A percentile compares a stretch with the other conserved stretches of the same genome.
Evolutionary conservation across 2,329 filamentous ascomycete species (phyloP).

Genomic region (Amauroascus niger): DNA sequence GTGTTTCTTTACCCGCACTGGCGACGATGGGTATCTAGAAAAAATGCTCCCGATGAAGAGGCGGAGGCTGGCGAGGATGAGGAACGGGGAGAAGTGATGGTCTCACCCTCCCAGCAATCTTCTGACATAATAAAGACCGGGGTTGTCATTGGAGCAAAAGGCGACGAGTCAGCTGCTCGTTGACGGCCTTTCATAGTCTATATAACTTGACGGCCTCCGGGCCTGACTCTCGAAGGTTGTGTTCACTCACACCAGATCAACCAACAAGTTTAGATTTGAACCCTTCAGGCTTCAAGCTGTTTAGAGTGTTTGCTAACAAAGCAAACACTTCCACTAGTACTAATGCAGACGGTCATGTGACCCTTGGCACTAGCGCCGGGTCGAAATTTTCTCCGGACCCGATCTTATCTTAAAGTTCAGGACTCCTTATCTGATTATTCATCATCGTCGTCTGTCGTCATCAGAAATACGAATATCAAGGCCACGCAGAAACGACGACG

Average conservation of each 20-base stretch:
- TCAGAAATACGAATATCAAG: too few species aligned
- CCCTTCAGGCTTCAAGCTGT: too few species aligned
- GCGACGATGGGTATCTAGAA: conserved; percentile 50
- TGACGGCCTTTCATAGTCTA: not conserved
- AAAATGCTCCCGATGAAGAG: not conserved
- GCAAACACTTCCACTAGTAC: too few species aligned
- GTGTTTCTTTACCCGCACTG: conserved; percentile 71
- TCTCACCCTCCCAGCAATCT: not conserved
- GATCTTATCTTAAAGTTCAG: too few species aligned
- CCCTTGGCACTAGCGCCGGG: too few species aligned
- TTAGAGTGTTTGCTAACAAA: too few species aligned
- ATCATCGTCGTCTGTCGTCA: conserved; percentile 1
- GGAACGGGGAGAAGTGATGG: not conserved
- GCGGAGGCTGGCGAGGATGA: not conserved
- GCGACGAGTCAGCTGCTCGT: not conserved
- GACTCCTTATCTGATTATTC: conserved; percentile 9
- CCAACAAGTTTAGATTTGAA: too few species aligned
- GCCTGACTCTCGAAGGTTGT: too few species aligned
- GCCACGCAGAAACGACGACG: too few species aligned
- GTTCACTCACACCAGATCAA: too few species aligned
- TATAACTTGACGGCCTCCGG: not conserved
- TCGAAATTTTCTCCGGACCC: not conserved
- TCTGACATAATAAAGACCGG: not conserved
- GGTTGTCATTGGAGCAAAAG: not conserved
- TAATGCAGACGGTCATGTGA: too few species aligned